These are phyloP conservation scores for Poa annua DNA, from an alignment of 176 grass and related monocot species.

Conservation along the genomic window DNA sequence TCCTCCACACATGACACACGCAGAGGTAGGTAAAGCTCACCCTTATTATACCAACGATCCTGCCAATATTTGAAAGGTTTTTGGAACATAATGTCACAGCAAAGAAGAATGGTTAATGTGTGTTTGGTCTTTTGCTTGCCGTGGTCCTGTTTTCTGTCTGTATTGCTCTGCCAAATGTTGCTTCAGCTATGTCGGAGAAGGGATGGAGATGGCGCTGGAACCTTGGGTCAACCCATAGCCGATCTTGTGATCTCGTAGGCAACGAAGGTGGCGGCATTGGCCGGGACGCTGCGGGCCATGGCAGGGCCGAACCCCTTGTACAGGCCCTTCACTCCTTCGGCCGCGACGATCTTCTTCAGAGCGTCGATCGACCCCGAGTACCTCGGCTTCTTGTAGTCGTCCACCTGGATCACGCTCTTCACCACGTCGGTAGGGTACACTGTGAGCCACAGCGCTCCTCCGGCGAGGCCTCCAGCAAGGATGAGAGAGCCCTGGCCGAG, in stretches of 20 bases:
- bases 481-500: constrained; percentile 69
- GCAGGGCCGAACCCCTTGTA: constrained; percentile 93
- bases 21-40: not conserved
- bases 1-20: constrained; percentile 1
- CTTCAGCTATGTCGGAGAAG: constrained; percentile 31
- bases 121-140: not conserved
- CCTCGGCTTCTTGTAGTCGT: constrained; percentile 84
- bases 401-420: constrained; percentile 95
- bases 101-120: not conserved
- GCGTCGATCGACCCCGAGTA: constrained; percentile 73
- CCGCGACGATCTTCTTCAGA: constrained; percentile 74
- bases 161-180: not conserved
- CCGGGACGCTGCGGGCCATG: constrained; percentile 83
- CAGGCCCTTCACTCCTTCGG: constrained; percentile 78
- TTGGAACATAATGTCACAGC: not conserved
- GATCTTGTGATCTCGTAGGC: constrained; percentile 78
- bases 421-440: constrained; percentile 90
- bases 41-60: constrained; percentile 42
- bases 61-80: constrained; percentile 12
- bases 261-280: constrained; percentile 80
- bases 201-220: not conserved
- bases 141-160: not conserved
- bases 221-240: constrained; percentile 56
- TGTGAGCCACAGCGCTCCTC: constrained; percentile 60
- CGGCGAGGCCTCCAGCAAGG: constrained; percentile 75